Conservation (phyloP, 2,329 filamentous ascomycete genomes). For the Fusarium musae region DNA sequence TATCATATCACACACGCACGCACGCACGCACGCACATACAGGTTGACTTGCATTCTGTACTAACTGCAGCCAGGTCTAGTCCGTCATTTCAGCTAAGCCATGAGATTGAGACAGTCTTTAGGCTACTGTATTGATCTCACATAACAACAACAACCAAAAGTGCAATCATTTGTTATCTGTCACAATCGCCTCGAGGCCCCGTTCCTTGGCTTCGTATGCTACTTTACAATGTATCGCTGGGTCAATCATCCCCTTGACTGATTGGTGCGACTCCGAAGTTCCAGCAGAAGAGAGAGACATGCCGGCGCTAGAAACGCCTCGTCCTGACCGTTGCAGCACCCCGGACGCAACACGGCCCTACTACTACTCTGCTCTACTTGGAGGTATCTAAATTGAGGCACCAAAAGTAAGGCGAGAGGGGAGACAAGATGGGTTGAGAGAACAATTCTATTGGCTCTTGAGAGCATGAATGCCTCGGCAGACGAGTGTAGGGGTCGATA, state of each 20-base stretch:
- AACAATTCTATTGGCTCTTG: background rate
- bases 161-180: slow-evolving; percentile 8
- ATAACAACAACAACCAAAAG: background rate
- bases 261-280: slow-evolving; percentile 3
- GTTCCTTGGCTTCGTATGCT: slow-evolving; percentile 11
- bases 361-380: background rate
- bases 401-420: slow-evolving; percentile 2
- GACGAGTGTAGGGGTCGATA: background rate
- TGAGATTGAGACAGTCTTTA: slow-evolving; percentile 9
- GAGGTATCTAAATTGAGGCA: background rate
- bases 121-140: slow-evolving; percentile 12
- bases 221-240: background rate
- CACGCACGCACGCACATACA: background rate
- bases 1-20: slow-evolving; percentile 1
- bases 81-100: slow-evolving; percentile 16
- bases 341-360: slow-evolving; percentile 34
- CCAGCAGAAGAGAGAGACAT: slow-evolving; percentile 9
- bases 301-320: slow-evolving; percentile 40
- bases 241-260: background rate
- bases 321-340: slow-evolving; percentile 33
- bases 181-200: background rate
- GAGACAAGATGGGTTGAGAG: slow-evolving; percentile 1
- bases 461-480: background rate
- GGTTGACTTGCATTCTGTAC: slow-evolving; percentile 1
- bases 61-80: background rate